These are phyloP conservation scores for Leccinellum rugosiceps DNA, from an alignment of 768 basidiomycete species.

Conservation along the genomic window DNA sequence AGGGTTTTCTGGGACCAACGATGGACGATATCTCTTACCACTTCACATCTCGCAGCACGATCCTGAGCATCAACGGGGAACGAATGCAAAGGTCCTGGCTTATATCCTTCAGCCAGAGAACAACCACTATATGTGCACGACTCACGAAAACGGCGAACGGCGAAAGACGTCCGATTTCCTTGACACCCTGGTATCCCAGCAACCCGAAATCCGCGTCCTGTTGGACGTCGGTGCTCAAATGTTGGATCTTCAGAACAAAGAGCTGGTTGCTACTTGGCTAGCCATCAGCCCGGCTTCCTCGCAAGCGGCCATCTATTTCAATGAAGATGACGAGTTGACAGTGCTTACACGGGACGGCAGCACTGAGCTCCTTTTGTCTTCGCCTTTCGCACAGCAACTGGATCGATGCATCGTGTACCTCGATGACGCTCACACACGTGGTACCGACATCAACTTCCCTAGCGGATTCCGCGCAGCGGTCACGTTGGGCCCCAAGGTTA, in stretches of 20 bases:
- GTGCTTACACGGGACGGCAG: conserved; percentile 32
- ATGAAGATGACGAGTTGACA: conserved; percentile 31
- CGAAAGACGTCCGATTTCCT: conserved; percentile 22
- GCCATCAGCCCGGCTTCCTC: conserved; percentile 5
- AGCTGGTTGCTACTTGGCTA: conserved; percentile 44
- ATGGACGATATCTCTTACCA: conserved; percentile 38
- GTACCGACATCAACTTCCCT: conserved; percentile 39
- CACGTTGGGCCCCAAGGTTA: conserved; percentile 37
- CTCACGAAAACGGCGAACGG: conserved; percentile 12
- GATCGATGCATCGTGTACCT: conserved; percentile 37
- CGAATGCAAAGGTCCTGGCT: conserved; percentile 42
- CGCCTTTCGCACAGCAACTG: conserved; percentile 33
- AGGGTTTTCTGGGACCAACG: conserved; percentile 42
- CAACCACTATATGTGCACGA: conserved; percentile 15
- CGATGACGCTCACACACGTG: conserved; percentile 40
- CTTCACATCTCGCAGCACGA: conserved; percentile 32
- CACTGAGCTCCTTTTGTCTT: conserved; percentile 28
- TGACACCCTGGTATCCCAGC: conserved; percentile 31
- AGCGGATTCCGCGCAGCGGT: conserved; percentile 34
- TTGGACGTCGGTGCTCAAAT: conserved; percentile 59
- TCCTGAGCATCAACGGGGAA: conserved; percentile 31
- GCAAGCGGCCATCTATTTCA: conserved; percentile 34
- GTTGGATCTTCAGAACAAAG: conserved; percentile 44
- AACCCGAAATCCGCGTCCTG: conserved; percentile 42
- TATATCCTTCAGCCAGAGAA: conserved; percentile 29